These are phyloP conservation scores for Ceratobasidium sp. DNA, from an alignment of 1,284 basidiomycete genomes.

Conservation along the genomic window DNA sequence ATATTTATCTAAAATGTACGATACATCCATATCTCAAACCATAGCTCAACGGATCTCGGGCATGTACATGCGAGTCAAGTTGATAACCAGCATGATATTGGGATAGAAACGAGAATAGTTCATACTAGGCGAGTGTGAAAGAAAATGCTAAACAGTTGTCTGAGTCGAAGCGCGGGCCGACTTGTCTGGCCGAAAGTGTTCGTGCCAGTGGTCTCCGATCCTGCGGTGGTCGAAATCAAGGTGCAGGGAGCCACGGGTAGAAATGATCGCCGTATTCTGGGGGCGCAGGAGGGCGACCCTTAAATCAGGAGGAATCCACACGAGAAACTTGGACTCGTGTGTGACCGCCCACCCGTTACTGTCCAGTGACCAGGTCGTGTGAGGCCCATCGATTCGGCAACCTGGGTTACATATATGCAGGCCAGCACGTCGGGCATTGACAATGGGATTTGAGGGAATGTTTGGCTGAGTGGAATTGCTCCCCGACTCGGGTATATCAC, in stretches of 20 bases:
- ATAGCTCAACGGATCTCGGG: too few species aligned
- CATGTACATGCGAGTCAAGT: too few species aligned
- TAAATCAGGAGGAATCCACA: constrained; percentile 12
- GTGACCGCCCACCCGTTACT: not conserved
- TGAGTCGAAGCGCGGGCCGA: too few species aligned
- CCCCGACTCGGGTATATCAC: not conserved
- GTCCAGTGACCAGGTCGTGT: not conserved
- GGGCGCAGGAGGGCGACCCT: not conserved
- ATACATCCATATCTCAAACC: too few species aligned
- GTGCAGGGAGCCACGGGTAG: not conserved
- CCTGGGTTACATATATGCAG: not conserved
- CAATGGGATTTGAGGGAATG: not conserved
- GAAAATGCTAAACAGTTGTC: too few species aligned
- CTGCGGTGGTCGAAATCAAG: not conserved
- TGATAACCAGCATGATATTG: too few species aligned
- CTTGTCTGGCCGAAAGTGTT: not conserved
- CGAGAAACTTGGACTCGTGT: not conserved
- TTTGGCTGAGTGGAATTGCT: not conserved
- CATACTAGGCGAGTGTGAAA: too few species aligned
- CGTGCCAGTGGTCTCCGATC: not conserved
- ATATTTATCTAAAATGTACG: too few species aligned
- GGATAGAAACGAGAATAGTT: too few species aligned
- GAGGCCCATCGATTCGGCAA: not conserved
- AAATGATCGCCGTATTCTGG: not conserved
- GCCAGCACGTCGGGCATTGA: not conserved